Conservation (phyloP, 2,329 filamentous ascomycete species). For the Talaromyces sp. region DNA sequence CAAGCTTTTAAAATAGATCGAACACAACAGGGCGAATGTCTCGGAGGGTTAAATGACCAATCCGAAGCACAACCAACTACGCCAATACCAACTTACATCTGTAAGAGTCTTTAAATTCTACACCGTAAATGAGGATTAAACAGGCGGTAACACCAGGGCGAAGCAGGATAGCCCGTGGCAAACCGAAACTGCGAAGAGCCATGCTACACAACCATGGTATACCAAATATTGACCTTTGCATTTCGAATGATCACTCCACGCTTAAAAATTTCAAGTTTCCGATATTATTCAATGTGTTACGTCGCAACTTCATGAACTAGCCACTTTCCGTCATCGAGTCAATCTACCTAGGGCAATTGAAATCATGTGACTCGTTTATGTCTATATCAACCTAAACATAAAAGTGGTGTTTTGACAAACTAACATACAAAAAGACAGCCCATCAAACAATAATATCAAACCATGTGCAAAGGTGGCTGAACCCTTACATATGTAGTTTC, state of each 20-base stretch:
- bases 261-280: neutral
- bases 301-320: neutral
- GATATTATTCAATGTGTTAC: neutral
- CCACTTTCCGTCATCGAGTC: neutral
- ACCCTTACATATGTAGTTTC: too few relatives aligned
- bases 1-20: neutral
- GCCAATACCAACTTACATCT: neutral
- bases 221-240: too few relatives aligned
- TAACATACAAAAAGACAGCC: too few relatives aligned
- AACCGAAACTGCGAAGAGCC: neutral
- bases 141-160: neutral
- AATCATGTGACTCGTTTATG: neutral
- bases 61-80: neutral
- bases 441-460: too few relatives aligned
- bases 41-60: neutral
- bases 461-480: too few relatives aligned
- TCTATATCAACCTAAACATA: too few relatives aligned
- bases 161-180: neutral
- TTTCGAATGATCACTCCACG: neutral
- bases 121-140: neutral
- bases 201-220: neutral
- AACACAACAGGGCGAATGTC: neutral
- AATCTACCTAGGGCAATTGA: neutral
- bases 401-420: too few relatives aligned
- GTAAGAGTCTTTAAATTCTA: neutral